A percentile compares a stretch with the other conserved stretches of the same genome.
Conservation (phyloP, 2,329 filamentous ascomycete genomes). For the Orbilia ellipsospora region DNA sequence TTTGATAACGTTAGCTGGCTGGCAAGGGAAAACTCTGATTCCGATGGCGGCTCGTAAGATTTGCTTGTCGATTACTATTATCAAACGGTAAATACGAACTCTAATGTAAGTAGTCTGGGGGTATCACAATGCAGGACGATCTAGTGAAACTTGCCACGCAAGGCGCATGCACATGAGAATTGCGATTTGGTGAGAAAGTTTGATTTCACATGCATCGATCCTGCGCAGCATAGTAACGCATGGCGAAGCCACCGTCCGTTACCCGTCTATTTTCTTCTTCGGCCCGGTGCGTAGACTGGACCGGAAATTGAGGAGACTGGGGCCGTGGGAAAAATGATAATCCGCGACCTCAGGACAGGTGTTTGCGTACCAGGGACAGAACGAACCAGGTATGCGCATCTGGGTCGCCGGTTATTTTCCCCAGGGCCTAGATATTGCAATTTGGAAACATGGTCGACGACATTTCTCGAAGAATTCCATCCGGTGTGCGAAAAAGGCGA, state of each 20-base stretch:
- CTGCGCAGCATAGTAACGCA: not conserved
- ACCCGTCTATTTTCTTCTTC: not conserved
- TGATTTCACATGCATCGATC: no score
- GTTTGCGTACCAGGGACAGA: no score
- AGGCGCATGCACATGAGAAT: conserved; percentile 21
- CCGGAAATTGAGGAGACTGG: conserved; percentile 26
- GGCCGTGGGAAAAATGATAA: conserved; percentile 35
- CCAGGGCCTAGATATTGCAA: no score
- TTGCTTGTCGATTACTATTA: not conserved
- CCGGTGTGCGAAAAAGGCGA: not conserved
- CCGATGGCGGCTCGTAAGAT: conserved; percentile 4
- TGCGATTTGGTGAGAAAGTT: not conserved
- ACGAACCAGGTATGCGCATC: no score
- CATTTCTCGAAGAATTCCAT: no score
- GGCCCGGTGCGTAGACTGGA: conserved; percentile 22
- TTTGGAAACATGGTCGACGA: no score
- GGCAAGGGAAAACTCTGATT: not conserved
- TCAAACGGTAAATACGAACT: conserved; percentile 9
- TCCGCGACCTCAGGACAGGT: not conserved
- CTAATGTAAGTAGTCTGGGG: not conserved
- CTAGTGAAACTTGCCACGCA: no score
- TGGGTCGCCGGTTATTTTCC: no score
- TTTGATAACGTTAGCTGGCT: not conserved
- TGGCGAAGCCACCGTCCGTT: conserved; percentile 37
- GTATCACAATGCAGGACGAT: not conserved